These are phyloP conservation scores for Euphrasia confusa DNA, from an alignment of 257 asterid species.

Conservation along the genomic window DNA sequence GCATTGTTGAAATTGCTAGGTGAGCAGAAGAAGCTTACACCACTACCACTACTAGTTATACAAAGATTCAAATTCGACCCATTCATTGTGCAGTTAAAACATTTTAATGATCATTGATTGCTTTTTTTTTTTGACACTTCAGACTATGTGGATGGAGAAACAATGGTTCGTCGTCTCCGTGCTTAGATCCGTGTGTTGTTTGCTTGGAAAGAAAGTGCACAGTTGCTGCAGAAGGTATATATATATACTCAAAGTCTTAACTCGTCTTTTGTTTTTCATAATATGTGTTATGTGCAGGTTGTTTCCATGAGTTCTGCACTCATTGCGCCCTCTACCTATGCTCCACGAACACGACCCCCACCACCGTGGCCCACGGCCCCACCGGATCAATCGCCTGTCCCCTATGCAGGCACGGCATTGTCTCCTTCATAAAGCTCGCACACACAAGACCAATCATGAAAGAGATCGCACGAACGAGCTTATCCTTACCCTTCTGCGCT, in stretches of 20 bases:
- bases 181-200: conserved; percentile 79
- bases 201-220: conserved; percentile 86
- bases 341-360: conserved; percentile 51
- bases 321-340: conserved; percentile 79
- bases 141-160: conserved; percentile 83
- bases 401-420: conserved; percentile 72
- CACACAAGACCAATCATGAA: conserved; percentile 40
- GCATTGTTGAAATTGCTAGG: conserved; percentile 76
- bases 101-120: background rate
- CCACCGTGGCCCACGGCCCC: conserved; percentile 42
- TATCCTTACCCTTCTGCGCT: conserved; percentile 36
- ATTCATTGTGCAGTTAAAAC: too few relatives aligned
- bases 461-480: conserved; percentile 44
- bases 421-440: conserved; percentile 59
- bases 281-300: conserved; percentile 49
- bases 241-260: background rate
- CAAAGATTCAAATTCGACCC: background rate
- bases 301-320: conserved; percentile 84
- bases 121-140: conserved; percentile 11
- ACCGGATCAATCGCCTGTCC: conserved; percentile 83
- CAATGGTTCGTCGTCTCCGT: conserved; percentile 33
- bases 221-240: conserved; percentile 86
- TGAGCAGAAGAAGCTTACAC: conserved; percentile 26
- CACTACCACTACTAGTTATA: background rate
- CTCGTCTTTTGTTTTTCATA: background rate